Conservation (phyloP, 208 protist species). For the Angomonas ambiguus region DNA sequence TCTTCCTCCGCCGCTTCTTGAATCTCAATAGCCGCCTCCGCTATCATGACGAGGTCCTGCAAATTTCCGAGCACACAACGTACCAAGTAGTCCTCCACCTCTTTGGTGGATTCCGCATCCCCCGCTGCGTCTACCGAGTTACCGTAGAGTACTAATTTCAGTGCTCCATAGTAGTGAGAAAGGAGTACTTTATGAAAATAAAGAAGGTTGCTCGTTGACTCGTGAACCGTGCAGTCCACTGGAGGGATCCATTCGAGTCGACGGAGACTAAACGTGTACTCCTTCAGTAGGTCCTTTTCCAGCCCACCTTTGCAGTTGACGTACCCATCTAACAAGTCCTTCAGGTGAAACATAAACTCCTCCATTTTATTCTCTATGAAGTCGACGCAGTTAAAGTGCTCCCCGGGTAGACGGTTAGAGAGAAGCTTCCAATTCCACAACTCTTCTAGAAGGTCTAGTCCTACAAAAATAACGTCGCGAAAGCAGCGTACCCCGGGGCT, state of each 20-base stretch:
- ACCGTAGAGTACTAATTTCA: slow-evolving; percentile 69
- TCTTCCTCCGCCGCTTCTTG: slow-evolving; percentile 22
- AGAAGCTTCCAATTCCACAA: slow-evolving; percentile 78
- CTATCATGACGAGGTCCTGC: slow-evolving; percentile 60
- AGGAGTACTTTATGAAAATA: slow-evolving; percentile 81
- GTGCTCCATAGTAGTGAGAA: slow-evolving; percentile 64
- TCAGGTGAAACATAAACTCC: slow-evolving; percentile 45
- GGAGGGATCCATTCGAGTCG: slow-evolving; percentile 74
- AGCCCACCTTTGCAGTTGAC: slow-evolving; percentile 50
- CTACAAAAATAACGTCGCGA: slow-evolving; percentile 73
- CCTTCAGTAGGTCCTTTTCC: slow-evolving; percentile 36
- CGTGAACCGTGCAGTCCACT: slow-evolving; percentile 72
- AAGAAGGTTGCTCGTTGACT: slow-evolving; percentile 67
- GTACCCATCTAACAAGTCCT: slow-evolving; percentile 66
- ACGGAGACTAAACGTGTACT: slow-evolving; percentile 27
- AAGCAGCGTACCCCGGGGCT: slow-evolving; percentile 45
- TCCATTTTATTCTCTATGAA: slow-evolving; percentile 62
- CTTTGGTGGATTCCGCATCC: slow-evolving; percentile 41
- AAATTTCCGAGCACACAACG: slow-evolving; percentile 55
- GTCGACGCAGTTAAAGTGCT: slow-evolving; percentile 62
- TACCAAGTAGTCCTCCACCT: slow-evolving; percentile 64
- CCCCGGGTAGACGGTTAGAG: slow-evolving; percentile 42
- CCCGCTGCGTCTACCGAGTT: slow-evolving; percentile 31
- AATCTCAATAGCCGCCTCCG: slow-evolving; percentile 45
- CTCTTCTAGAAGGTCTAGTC: slow-evolving; percentile 70